Evolutionary conservation across 1,284 basidiomycete genomes (phyloP), one percentile per base, ranked within the genome.

Genomic region (Serendipita sp.): DNA sequence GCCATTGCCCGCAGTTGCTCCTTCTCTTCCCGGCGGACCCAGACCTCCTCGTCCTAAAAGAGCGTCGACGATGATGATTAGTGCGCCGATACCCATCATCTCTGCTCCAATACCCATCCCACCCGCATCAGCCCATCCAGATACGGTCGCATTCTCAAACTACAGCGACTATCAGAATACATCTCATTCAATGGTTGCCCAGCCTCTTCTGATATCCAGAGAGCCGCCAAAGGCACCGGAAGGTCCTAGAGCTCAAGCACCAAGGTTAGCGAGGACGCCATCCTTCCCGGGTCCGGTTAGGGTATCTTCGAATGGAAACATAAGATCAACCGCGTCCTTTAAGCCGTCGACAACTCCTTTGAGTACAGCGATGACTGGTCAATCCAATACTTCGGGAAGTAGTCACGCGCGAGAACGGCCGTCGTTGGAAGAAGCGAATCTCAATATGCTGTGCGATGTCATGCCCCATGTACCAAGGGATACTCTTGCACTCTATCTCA

Each of bases 391-490:
- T 2, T 41, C 38, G 6, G 38, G 38, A 13, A 13, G 6, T 41
- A 41, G 38, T 13, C 5, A 41, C 13, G 13, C 38, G 38, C 38
- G 38, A 41, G 38, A 41, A 41, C 38, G 38, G 38, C 38, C 38
- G 38, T 41, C 38, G 13, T 41, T 93, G 5, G 82, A 87, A 67
- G 82, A 82, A 69, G 38, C 38, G 38, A 41, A 41, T 41, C 38
- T 41, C 38, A 41, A 41, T 41, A 41, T 41, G 38, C 82, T 93
- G 63, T 77, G 78, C 1, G 84, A 87, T 67, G 74, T 93, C 42
- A 74, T 93, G 34, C 91, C 91, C 13, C 82, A 88, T 68, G 89
- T 85, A 29, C 84, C 92, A 65, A 79, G 81, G 61, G 73, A 73
- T 6, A 75, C 90, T 2, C 76, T 93, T 34, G 82, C 84, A 64